Conservation (phyloP, 2,329 filamentous ascomycete genomes). For the Cadophora malorum region DNA sequence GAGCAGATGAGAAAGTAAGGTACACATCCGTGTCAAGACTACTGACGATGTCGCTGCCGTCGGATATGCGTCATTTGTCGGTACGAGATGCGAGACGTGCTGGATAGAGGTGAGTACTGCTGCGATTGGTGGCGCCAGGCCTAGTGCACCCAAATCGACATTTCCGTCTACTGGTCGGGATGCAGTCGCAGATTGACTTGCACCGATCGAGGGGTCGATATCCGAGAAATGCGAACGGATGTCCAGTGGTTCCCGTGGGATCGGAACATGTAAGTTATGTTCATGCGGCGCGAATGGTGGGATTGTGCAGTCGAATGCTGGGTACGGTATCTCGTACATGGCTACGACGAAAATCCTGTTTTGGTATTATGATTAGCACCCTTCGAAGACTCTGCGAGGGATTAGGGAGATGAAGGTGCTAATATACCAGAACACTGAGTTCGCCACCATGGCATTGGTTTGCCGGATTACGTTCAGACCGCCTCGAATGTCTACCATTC, state of each 20-base stretch:
- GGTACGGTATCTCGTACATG: background rate
- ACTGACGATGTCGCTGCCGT: constrained; percentile 24
- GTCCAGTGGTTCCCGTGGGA: background rate
- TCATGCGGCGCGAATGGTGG: constrained; percentile 23
- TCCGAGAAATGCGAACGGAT: constrained; percentile 26
- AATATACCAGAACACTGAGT: no score
- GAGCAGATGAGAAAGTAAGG: constrained; percentile 27
- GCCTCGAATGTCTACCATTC: no score
- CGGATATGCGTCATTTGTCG: constrained; percentile 23
- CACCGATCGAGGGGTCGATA: constrained; percentile 12
- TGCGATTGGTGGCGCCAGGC: constrained; percentile 2
- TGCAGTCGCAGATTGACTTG: background rate
- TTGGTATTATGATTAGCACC: background rate
- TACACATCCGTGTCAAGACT: constrained; percentile 30
- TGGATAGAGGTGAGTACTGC: constrained; percentile 25
- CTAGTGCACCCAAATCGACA: background rate
- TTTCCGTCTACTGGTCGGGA: background rate
- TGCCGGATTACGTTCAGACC: no score
- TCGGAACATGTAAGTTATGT: background rate
- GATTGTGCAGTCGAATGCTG: constrained; percentile 24
- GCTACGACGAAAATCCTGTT: constrained; percentile 29
- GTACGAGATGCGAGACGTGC: constrained; percentile 29
- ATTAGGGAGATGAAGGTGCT: no score
- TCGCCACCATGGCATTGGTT: no score
- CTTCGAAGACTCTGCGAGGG: no score